Percentiles rank a stretch among this genome's conserved stretches.
These are phyloP conservation scores for Paecilomyces sp. DNA, from an alignment of 2,329 filamentous ascomycete species.

Conservation along the genomic window DNA sequence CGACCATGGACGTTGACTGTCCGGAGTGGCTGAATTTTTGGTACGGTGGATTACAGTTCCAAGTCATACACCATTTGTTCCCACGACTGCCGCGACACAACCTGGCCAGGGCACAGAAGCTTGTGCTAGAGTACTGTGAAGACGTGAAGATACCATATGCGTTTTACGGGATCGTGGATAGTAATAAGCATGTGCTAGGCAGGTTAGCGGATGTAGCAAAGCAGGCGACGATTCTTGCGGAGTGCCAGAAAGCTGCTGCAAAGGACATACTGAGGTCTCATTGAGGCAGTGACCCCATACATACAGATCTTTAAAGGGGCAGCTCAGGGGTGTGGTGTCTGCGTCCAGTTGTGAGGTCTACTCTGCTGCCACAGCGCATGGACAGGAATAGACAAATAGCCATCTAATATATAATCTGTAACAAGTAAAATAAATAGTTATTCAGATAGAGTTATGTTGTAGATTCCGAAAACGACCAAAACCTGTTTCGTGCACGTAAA, in stretches of 20 bases:
- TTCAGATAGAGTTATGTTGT: too few relatives aligned
- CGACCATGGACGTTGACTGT: conserved; percentile 90
- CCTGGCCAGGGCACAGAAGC: conserved; percentile 63
- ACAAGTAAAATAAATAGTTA: too few relatives aligned
- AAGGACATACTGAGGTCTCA: not conserved
- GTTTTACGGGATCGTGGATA: conserved; percentile 74
- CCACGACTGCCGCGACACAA: conserved; percentile 81
- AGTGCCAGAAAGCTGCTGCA: conserved; percentile 55
- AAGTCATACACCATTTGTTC: conserved; percentile 80
- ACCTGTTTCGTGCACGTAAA: too few relatives aligned
- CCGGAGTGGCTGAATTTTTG: conserved; percentile 83
- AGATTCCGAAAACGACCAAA: too few relatives aligned
- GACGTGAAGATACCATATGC: conserved; percentile 81
- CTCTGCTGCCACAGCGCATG: too few relatives aligned
- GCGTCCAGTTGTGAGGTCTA: too few relatives aligned
- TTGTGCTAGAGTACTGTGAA: conserved; percentile 73
- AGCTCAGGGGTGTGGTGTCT: too few relatives aligned
- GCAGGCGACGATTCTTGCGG: conserved; percentile 69
- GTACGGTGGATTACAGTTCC: conserved; percentile 83
- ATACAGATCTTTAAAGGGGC: too few relatives aligned
- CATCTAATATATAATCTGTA: too few relatives aligned
- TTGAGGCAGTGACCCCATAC: not conserved
- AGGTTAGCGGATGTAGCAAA: conserved; percentile 70
- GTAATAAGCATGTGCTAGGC: conserved; percentile 73
- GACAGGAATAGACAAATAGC: too few relatives aligned